phyloP scores from a whole-genome alignment of 2,329 filamentous ascomycete species.

The Colletotrichum coccodes region DNA sequence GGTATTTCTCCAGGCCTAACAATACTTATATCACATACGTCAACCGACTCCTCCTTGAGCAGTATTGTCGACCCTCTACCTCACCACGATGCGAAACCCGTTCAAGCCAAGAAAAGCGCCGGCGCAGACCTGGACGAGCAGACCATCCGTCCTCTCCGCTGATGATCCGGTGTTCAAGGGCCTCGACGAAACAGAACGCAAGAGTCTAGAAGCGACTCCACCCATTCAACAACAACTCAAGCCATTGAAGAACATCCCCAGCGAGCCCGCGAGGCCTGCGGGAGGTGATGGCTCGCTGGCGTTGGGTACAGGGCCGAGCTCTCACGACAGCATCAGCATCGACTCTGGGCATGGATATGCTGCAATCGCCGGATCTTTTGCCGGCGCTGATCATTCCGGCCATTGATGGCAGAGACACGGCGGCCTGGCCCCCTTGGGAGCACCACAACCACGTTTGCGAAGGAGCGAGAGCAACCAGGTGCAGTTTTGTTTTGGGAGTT shows the following conservation, averaged over 20 bases:
- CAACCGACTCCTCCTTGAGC: neutral
- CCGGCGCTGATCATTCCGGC: neutral
- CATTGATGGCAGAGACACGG: neutral
- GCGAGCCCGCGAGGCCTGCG: neutral
- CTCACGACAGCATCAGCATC: neutral
- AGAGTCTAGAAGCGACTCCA: neutral
- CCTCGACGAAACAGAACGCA: neutral
- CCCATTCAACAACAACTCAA: neutral
- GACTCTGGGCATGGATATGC: neutral
- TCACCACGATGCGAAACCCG: constrained; percentile 46
- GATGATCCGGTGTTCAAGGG: neutral
- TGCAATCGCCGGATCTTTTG: neutral
- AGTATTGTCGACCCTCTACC: neutral
- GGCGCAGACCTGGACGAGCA: neutral
- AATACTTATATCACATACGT: no score
- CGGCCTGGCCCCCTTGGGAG: no score
- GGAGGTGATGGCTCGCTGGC: neutral
- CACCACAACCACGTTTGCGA: neutral
- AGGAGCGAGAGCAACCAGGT: neutral
- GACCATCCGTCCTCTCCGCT: neutral
- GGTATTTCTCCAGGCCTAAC: neutral
- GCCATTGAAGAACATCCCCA: neutral
- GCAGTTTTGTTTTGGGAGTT: neutral
- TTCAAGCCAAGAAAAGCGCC: constrained; percentile 3
- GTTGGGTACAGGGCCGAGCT: neutral